phyloP scores from a whole-genome alignment of 768 basidiomycete genomes.

The Leccinum fibrillosum region DNA sequence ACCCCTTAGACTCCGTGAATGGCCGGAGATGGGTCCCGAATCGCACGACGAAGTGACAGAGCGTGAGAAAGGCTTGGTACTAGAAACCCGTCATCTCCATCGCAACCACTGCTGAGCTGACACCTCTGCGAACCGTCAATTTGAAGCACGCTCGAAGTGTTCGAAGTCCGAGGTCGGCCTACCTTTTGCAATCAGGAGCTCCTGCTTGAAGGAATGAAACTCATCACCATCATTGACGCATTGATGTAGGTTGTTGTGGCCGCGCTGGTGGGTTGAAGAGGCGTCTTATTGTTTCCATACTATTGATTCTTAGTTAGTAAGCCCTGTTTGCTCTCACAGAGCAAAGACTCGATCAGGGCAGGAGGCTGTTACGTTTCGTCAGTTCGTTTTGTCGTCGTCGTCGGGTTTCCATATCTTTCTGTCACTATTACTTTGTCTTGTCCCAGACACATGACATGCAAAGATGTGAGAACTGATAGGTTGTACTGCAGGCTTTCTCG shows the following conservation, averaged over 20 bases:
- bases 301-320: too few species aligned
- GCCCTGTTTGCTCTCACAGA: too few species aligned
- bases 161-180: conserved; percentile 31
- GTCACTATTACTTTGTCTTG: too few species aligned
- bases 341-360: too few species aligned
- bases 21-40: conserved; percentile 69
- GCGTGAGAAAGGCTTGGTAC: conserved; percentile 55
- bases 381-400: too few species aligned
- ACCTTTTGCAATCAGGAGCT: conserved; percentile 60
- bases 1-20: conserved; percentile 42
- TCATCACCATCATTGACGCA: neutral
- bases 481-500: too few species aligned
- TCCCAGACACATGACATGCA: too few species aligned
- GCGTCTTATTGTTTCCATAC: neutral
- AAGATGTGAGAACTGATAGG: too few species aligned
- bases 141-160: neutral
- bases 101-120: conserved; percentile 50
- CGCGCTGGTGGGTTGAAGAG: neutral
- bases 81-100: conserved; percentile 69
- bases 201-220: neutral
- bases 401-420: too few species aligned
- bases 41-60: conserved; percentile 75
- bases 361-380: too few species aligned
- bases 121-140: conserved; percentile 32
- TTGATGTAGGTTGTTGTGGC: neutral